Percentiles rank a stretch among this genome's conserved stretches.
These are phyloP conservation scores for Zea mays DNA, from an alignment of 176 grass and related monocot genomes.

Conservation along the genomic window Zm-B73-REFERENCE-NAM-5.0 NC_050103.1:78060501-78061000, in stretches of 20 bases:
- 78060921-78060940: too few relatives aligned
- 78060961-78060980: too few relatives aligned
- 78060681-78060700: background rate
- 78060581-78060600: background rate
- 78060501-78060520: background rate
- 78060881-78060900: too few relatives aligned
- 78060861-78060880: too few relatives aligned
- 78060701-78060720: background rate
- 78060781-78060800: conserved; percentile 73
- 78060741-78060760: conserved; percentile 6
- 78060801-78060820: conserved; percentile 70
- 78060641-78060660: background rate
- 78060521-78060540: too few relatives aligned
- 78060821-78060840: conserved; percentile 28
- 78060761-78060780: conserved; percentile 40
- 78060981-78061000: too few relatives aligned
- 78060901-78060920: too few relatives aligned
- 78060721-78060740: background rate
- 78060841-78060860: conserved; percentile 62
- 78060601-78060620: background rate
- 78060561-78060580: background rate
- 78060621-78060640: background rate
- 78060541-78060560: too few relatives aligned
- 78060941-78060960: too few relatives aligned
- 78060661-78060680: background rate